Evolutionary conservation across 352 stramenopile genomes (phyloP), one percentile per base, ranked within the genome.

Genomic region (Phytophthora pluvialis): DNA sequence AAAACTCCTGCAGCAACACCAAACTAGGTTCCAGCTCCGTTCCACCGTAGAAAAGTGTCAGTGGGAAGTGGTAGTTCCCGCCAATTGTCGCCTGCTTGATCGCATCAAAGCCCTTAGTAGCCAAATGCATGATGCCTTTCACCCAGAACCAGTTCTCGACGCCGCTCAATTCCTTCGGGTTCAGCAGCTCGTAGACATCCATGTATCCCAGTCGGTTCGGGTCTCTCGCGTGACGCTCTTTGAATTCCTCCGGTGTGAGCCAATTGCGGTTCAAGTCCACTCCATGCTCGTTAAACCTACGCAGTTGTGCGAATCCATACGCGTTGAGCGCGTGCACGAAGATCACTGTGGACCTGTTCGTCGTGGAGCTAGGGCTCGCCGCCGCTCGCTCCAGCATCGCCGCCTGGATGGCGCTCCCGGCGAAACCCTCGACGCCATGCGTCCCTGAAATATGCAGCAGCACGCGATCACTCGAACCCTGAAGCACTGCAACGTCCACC

Each of bases 211-310:
- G 63, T 61, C 76, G 73, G 60, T 97, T 97, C 16, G 89, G 80
- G 73, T 97, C 85, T 26, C 73, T 58, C 8, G 42, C 52, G 18
- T 75, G 66, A 5, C 84, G 64, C 10, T 69, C 56, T 29, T 79
- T 52, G 56, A 91, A 95, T 43, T 86, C 64, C 12, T 77, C 68
- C 0, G 56, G 50, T 29, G 58, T 82, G 25, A 98, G 75, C 48
- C 75, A 94, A 74, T 98, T 98, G 32, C 93, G 83, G 70, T 98
- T 98, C 40, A 98, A 76, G 70, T 98, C 94, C 18, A 98, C 91
- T 65, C 98, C 97, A 62, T 98, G 76, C 71, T 98, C 94, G 64
- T 98, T 98, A 40, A 89, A 91, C 16, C 94, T 80, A 29, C 95
- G 81, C 16, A 97, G 78, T 55, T 94, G 67, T 1, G 81, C 67